Base-by-base conservation (phyloP, 306 rosid species). In the Gleditsia sinensis region DNA sequence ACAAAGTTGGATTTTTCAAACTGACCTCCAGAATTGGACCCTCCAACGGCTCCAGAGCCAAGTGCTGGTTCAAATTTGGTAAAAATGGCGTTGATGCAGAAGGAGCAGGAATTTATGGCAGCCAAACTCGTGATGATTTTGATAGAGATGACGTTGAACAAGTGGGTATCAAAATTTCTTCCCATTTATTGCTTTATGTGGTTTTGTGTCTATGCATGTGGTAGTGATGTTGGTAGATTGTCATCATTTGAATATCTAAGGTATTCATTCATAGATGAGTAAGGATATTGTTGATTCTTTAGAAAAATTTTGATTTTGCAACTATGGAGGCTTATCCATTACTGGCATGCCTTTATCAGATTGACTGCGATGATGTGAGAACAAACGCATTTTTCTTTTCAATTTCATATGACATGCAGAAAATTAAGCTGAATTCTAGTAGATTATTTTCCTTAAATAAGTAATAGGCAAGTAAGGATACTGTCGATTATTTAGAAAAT, bases 101-200 rank as follows among this genome's bases (percentile, higher is more conserved):
- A 85, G 97, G 96, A 69, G 97, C 97, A 72, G 98, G 98, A 9
- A 91, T 94, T 78, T 94, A 94, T 86, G 98, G 98, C 2, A 94
- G 97, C 78, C 97, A 94, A 64, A 45, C 89, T 46, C 91, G 98
- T 49, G 90, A 94, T 50, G 98, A 94, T 80, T 94, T 83, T 77
- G 94, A 90, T 48, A 90, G 89, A 75, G 98, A 94, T 76, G 97
- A 94, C 81, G 97, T 91, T 65, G 97, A 92, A 73, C 99, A 94
- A 92, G 97, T 91, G 79, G 30, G 32, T 45, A 34, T 54, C 20
- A 0, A 27, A 40, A 14, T n/a, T 54, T 78, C 45, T 16, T 20
- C 20, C 40, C 11, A 23, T 72, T 43, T 14, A 9, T 74, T 63
- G 51, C 54, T 76, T n/a, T n/a, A 11, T 34, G 45, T 75, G 43